Evolutionary conservation across 148 eudicot genomes (phyloP).

Genomic region (Chenopodium album): DNA sequence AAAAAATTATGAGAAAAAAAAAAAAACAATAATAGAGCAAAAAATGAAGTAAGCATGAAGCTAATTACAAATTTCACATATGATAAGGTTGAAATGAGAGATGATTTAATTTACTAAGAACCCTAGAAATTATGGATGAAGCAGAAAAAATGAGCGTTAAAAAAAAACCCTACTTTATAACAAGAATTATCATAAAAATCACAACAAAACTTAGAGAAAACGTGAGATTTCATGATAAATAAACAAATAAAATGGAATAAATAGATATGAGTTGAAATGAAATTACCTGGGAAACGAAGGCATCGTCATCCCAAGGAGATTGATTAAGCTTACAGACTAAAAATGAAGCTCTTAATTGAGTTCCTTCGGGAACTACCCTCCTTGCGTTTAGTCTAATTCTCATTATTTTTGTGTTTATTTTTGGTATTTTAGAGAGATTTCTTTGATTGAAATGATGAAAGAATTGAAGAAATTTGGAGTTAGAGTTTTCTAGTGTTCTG

Average conservation of each 20-base stretch:
- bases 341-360: background rate
- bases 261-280: background rate
- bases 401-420: background rate
- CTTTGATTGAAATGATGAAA: background rate
- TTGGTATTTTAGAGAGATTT: background rate
- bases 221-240: background rate
- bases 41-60: background rate
- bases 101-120: background rate
- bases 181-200: background rate
- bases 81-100: background rate
- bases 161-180: background rate
- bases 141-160: too few species aligned
- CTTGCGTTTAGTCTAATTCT: slow-evolving; percentile 8
- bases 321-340: background rate
- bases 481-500: background rate
- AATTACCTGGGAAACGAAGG: background rate
- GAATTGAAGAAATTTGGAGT: background rate
- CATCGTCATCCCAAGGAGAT: background rate
- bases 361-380: background rate
- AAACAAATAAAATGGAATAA: background rate
- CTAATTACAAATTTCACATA: background rate
- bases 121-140: background rate
- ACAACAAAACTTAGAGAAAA: too few species aligned
- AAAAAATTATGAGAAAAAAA: background rate
- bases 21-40: background rate